These are phyloP conservation scores for Helicocarpus griseus DNA, from an alignment of 2,329 filamentous ascomycete genomes.

Conservation along the genomic window DNA sequence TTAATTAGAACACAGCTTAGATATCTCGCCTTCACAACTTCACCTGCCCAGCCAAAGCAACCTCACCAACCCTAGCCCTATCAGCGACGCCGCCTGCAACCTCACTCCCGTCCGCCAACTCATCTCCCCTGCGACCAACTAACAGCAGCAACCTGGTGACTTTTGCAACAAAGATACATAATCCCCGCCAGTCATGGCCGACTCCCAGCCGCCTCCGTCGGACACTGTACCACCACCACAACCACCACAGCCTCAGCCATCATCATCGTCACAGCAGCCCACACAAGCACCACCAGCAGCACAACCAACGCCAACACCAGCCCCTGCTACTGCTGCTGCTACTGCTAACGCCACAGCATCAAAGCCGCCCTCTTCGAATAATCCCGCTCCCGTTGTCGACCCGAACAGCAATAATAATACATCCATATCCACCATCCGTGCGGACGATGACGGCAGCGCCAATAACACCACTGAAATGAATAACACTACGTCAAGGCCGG, in stretches of 20 bases:
- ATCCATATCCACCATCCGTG: constrained; percentile 1
- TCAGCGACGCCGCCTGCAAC: background rate
- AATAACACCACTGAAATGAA: constrained; percentile 1
- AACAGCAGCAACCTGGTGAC: background rate
- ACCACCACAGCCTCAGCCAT: background rate
- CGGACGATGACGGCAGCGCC: constrained; percentile 3
- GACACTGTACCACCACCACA: background rate
- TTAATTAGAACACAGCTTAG: too few species aligned
- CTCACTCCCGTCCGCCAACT: background rate
- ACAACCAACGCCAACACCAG: background rate
- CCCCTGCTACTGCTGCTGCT: background rate
- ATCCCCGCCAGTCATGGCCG: constrained; percentile 1
- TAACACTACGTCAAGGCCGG: background rate
- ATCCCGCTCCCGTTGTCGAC: background rate
- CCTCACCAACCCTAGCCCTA: too few species aligned
- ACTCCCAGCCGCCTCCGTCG: constrained; percentile 1
- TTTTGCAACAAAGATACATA: background rate
- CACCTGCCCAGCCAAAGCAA: background rate
- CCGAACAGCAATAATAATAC: background rate
- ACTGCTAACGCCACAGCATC: constrained; percentile 2
- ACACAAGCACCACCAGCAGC: background rate
- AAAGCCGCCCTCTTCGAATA: background rate
- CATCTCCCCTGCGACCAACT: background rate
- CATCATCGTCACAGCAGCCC: background rate
- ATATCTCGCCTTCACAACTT: background rate